Percentiles rank a stretch among this genome's conserved stretches.
Evolutionary conservation across 306 rosid genomes (phyloP).

Genomic region (Sechiopsis laciniata): DNA sequence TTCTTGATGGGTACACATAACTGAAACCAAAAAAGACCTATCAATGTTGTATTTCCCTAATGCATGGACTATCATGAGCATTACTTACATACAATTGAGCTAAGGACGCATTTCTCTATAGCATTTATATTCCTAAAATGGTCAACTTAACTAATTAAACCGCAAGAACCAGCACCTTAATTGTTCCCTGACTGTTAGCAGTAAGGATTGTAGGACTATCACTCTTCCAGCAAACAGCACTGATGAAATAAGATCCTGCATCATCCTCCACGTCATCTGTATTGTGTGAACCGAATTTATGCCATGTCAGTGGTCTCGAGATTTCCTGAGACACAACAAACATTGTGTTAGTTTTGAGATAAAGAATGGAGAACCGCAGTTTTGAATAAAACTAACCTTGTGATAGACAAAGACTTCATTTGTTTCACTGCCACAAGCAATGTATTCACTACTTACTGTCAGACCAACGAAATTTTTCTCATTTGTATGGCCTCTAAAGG

Average conservation of each 20-base stretch:
- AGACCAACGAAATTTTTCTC: constrained; percentile 98
- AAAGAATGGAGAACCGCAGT: neutral
- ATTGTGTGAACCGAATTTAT: constrained; percentile 74
- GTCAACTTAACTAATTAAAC: constrained; percentile 32
- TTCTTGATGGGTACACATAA: constrained; percentile 18
- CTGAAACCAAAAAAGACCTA: neutral
- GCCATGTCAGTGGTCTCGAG: constrained; percentile 75
- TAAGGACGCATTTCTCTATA: neutral
- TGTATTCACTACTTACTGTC: constrained; percentile 74
- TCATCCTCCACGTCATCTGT: constrained; percentile 71
- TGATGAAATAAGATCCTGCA: constrained; percentile 75
- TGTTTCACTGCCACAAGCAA: constrained; percentile 96
- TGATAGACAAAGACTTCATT: constrained; percentile 94
- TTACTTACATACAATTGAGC: constrained; percentile 14
- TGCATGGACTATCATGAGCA: neutral
- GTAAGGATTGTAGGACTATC: constrained; percentile 87
- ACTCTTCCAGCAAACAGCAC: constrained; percentile 98
- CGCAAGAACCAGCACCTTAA: constrained; percentile 89
- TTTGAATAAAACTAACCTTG: constrained; percentile 52
- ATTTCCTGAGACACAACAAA: constrained; percentile 57
- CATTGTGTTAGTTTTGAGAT: constrained; percentile 23
- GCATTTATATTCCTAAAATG: constrained; percentile 14
- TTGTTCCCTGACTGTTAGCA: constrained; percentile 95
- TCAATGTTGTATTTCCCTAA: constrained; percentile 13
- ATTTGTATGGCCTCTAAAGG: constrained; percentile 81